Base-by-base conservation (phyloP, 805 yeast species). In the Saccharomycopsis sp. region DNA sequence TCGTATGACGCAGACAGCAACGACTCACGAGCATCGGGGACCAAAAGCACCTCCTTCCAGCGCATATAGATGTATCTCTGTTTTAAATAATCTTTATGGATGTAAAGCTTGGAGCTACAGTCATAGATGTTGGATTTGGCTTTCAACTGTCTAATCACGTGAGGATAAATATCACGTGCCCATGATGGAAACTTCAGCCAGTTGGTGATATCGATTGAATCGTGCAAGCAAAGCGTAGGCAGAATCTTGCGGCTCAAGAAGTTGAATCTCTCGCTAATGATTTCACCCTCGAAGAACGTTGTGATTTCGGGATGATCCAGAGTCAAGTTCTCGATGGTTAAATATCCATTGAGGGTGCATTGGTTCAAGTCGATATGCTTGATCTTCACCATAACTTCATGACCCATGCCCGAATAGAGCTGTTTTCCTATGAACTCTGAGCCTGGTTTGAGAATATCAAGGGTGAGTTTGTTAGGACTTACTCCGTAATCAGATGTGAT, bases 11-110 rank as follows among this genome's bases (percentile, higher is more conserved):
- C 97, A 15, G 81, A 93, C 63, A 73, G 75, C 58, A 80, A 53
- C 15, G 42, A 24, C 25, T 29, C 80, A 58, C 73, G 72, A 34
- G 90, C 84, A 71, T 90, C 96, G 0, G 96, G 96, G 7, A 88
- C 84, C 61, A 92, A 72, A 67, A 90, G 90, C 66, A 84, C 82
- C 70, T 92, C 98, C 72, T 92, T 92, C 98, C 98, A 92, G 64
- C 97, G 78, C 97, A 92, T 92, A 69, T 84, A 92, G 3, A 92
- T 72, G 65, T 74, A 79, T 59, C 83, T 78, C 62, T 77, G 72
- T 53, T 74, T 64, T 50, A 72, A 55, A 55, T 67, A 72, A 59
- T 74, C 66, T 42, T 61, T 64, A 56, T 68, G 68, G 15, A 66
- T 44, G 58, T 66, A 68, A 22, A 61, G 51, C 1, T 56, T 54